These are phyloP conservation scores for Gonium pectorale DNA, from an alignment of 139 green algal species.

Conservation along the genomic window DNA sequence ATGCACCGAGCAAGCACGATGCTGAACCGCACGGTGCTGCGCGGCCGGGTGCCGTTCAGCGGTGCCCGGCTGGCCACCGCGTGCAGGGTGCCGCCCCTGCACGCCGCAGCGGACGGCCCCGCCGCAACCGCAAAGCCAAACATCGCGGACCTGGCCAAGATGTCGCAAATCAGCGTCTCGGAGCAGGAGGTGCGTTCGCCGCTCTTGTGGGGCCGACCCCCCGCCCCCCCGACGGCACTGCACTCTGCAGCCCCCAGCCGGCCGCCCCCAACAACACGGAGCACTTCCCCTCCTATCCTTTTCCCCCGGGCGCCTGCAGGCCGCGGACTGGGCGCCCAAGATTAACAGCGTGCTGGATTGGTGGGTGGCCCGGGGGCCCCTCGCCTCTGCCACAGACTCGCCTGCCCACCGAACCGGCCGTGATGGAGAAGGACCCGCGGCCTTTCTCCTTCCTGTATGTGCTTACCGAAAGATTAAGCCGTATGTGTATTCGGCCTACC, in stretches of 20 bases:
- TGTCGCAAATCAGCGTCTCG: slow-evolving; percentile 72
- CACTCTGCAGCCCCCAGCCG: too few relatives aligned
- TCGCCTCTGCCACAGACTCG: too few relatives aligned
- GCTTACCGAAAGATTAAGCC: too few relatives aligned
- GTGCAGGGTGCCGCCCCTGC: neutral
- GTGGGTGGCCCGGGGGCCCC: slow-evolving; percentile 59
- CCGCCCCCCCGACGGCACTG: too few relatives aligned
- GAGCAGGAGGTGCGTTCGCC: slow-evolving; percentile 68
- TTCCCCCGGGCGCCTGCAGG: too few relatives aligned
- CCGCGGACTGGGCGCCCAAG: slow-evolving; percentile 75
- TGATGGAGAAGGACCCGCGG: too few relatives aligned
- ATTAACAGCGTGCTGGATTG: slow-evolving; percentile 80
- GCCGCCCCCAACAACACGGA: too few relatives aligned
- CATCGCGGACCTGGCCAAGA: slow-evolving; percentile 70
- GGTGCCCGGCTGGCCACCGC: neutral
- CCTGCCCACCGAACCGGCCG: too few relatives aligned
- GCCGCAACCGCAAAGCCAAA: slow-evolving; percentile 50
- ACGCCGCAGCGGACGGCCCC: neutral
- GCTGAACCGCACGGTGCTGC: neutral
- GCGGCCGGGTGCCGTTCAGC: slow-evolving; percentile 19
- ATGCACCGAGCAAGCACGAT: slow-evolving; percentile 7
- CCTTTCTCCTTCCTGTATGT: too few relatives aligned
- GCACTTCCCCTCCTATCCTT: too few relatives aligned
- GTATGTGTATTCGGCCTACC: too few relatives aligned
- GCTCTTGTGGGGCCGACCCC: too few relatives aligned